phyloP scores from a whole-genome alignment of 2,329 filamentous ascomycete species.

The Beauveria australis region DNA sequence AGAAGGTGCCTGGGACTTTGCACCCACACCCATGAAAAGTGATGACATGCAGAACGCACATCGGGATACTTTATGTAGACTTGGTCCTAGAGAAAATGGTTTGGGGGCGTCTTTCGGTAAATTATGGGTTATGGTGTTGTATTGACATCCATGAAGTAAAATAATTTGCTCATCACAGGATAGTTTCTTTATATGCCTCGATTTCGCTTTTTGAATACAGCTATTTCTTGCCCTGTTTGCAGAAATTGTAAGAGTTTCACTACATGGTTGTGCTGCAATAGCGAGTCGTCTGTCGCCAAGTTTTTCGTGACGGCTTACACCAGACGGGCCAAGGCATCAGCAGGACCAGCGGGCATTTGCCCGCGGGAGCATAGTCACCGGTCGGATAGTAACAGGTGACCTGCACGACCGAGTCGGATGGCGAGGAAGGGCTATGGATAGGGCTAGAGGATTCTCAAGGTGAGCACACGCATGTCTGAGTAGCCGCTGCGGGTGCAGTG shows the following conservation, averaged over 20 bases:
- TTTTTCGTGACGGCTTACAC: not conserved
- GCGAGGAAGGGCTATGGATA: not conserved
- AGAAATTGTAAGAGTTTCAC: not conserved
- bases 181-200: not conserved
- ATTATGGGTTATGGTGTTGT: not conserved
- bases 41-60: not conserved
- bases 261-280: not conserved
- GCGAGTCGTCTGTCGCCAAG: not conserved
- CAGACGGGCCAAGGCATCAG: not conserved
- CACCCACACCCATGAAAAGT: slow-evolving; percentile 5
- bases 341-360: not conserved
- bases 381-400: not conserved
- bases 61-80: not conserved
- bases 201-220: not conserved
- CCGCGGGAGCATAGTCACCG: not conserved
- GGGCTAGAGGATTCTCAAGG: not conserved
- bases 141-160: not conserved
- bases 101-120: not conserved
- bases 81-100: not conserved
- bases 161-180: not conserved
- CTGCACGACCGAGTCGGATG: not conserved
- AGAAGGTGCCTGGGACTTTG: not conserved
- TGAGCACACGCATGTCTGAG: not conserved
- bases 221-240: not conserved
- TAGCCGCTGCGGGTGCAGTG: not conserved